A percentile compares a stretch with the other conserved stretches of the same genome.
Evolutionary conservation across 768 basidiomycete genomes (phyloP).

Genomic region (Xanthoconium purpureum): DNA sequence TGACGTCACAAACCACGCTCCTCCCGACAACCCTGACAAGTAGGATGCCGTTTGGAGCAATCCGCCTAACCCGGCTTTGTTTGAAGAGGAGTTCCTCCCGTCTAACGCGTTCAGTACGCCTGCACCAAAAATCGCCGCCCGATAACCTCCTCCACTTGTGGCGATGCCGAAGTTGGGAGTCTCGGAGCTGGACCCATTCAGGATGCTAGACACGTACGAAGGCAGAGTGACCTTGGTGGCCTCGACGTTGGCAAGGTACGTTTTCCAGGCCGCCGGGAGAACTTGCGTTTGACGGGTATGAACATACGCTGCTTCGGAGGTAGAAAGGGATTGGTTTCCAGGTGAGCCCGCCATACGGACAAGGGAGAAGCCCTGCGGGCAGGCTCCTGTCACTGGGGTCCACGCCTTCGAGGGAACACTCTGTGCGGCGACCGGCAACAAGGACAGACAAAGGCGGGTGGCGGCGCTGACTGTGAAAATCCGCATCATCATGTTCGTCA

Average conservation of each 20-base stretch:
- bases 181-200: conserved; percentile 17
- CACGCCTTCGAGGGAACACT: conserved; percentile 24
- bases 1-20: conserved; percentile 38
- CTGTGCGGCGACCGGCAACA: conserved; percentile 14
- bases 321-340: conserved; percentile 33
- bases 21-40: conserved; percentile 48
- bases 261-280: conserved; percentile 38
- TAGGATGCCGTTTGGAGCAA: conserved; percentile 54
- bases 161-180: conserved; percentile 48
- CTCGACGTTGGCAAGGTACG: conserved; percentile 39
- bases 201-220: conserved; percentile 33
- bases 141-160: conserved; percentile 53
- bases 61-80: conserved; percentile 43
- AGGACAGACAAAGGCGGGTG: too few species aligned
- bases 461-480: too few species aligned
- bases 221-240: conserved; percentile 30
- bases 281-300: conserved; percentile 32
- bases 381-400: conserved; percentile 18
- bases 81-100: conserved; percentile 43
- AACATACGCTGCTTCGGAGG: conserved; percentile 38
- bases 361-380: conserved; percentile 25
- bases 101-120: conserved; percentile 50
- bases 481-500: too few species aligned
- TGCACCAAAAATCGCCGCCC: conserved; percentile 54
- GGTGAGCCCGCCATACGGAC: conserved; percentile 27